Percentiles rank a stretch among this genome's conserved stretches.
These are phyloP conservation scores for Torulaspora microellipsoides DNA, from an alignment of 805 yeast species.

Conservation along the genomic window DNA sequence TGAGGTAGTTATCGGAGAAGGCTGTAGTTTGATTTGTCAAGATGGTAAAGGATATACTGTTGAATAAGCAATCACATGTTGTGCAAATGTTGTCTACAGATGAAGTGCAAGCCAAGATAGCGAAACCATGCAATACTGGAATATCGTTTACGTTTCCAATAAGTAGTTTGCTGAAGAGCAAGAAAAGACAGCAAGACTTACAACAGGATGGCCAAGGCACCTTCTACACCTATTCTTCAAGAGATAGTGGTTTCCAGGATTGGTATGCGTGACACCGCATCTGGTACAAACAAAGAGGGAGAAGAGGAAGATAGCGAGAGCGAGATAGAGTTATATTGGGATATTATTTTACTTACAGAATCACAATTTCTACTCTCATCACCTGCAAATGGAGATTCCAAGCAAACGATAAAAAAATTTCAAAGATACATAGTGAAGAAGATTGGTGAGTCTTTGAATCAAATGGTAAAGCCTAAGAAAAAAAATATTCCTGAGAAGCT, in stretches of 20 bases:
- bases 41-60: constrained; percentile 10
- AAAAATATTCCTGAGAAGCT: neutral
- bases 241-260: constrained; percentile 23
- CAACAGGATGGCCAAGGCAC: constrained; percentile 1
- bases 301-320: neutral
- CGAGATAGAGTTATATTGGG: constrained; percentile 32
- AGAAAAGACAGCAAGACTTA: neutral
- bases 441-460: constrained; percentile 12
- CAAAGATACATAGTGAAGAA: constrained; percentile 15
- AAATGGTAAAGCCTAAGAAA: constrained; percentile 5
- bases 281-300: neutral
- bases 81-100: constrained; percentile 14
- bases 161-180: constrained; percentile 19
- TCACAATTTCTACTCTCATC: constrained; percentile 20
- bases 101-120: constrained; percentile 14
- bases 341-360: constrained; percentile 29
- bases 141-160: constrained; percentile 26
- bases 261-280: constrained; percentile 34
- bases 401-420: constrained; percentile 6
- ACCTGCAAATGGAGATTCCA: neutral
- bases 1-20: no score
- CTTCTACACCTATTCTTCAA: constrained; percentile 18
- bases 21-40: neutral
- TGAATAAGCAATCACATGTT: constrained; percentile 18
- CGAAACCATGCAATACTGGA: constrained; percentile 14